These are phyloP conservation scores for Botryobasidium botryosum DNA, from an alignment of 768 basidiomycete genomes.

Conservation along the genomic window DNA sequence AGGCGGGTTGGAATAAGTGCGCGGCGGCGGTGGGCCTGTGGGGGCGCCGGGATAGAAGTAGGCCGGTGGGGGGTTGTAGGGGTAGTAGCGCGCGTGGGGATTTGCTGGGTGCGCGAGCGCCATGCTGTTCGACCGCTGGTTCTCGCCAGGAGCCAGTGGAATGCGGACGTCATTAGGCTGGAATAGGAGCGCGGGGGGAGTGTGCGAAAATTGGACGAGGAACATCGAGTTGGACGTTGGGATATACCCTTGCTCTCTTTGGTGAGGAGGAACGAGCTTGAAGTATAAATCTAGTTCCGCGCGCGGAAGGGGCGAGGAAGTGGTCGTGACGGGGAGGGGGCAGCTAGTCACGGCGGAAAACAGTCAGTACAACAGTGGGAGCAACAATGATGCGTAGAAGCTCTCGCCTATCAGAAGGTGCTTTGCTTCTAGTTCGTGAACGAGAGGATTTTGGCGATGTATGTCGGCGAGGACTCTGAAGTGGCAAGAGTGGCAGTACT, in stretches of 20 bases:
- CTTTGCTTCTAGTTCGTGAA: too few species aligned
- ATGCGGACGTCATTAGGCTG: slow-evolving; percentile 5
- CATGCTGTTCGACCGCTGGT: not conserved
- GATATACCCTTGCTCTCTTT: slow-evolving; percentile 58
- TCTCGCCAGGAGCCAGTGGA: too few species aligned
- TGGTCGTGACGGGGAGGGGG: slow-evolving; percentile 38
- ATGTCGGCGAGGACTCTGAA: too few species aligned
- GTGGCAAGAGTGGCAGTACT: too few species aligned
- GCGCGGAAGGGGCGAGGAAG: slow-evolving; percentile 47
- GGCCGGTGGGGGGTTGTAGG: too few species aligned
- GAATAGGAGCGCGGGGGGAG: not conserved
- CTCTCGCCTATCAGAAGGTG: too few species aligned
- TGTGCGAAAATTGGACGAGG: slow-evolving; percentile 11
- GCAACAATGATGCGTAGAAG: too few species aligned
- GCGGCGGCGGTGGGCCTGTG: too few species aligned
- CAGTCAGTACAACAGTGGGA: too few species aligned
- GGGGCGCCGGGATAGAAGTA: too few species aligned
- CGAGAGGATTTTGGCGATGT: too few species aligned
- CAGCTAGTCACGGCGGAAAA: slow-evolving; percentile 5
- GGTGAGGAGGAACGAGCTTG: slow-evolving; percentile 62
- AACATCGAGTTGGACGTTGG: slow-evolving; percentile 72
- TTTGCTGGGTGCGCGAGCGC: slow-evolving; percentile 1
- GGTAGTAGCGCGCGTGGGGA: too few species aligned
- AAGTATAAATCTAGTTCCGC: slow-evolving; percentile 40
- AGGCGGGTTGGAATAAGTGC: not conserved